Percentiles rank a stretch among this genome's conserved stretches.
These are phyloP conservation scores for Aspergillus nomiae DNA, from an alignment of 2,329 filamentous ascomycete genomes.

Conservation along the genomic window DNA sequence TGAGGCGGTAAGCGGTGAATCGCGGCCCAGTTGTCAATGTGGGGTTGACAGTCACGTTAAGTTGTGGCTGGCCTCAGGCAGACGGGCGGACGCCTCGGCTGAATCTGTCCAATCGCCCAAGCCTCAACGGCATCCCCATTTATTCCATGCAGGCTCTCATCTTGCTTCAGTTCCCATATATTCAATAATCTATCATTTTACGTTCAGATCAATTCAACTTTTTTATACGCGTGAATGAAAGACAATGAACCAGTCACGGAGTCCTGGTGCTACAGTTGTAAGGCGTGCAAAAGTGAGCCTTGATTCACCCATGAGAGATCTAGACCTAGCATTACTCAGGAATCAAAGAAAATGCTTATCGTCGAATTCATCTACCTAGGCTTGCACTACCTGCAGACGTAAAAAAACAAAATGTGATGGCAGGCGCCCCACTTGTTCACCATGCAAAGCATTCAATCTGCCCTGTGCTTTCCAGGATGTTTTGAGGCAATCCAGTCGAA, in stretches of 20 bases:
- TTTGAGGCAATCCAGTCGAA: not conserved
- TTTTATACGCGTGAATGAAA: not conserved
- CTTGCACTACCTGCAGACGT: conserved; percentile 14
- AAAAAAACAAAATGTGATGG: conserved; percentile 17
- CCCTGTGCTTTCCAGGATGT: conserved; percentile 11
- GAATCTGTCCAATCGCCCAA: not conserved
- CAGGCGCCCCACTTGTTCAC: conserved; percentile 12
- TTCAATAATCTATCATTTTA: not conserved
- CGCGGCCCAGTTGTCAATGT: not conserved
- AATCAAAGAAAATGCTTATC: not conserved
- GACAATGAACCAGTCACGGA: not conserved
- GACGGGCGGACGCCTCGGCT: not conserved
- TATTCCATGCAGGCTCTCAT: not conserved
- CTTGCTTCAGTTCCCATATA: not conserved
- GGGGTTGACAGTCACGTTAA: not conserved
- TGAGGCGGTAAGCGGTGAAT: not conserved
- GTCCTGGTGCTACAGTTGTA: not conserved
- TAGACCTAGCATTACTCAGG: not conserved
- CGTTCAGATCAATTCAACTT: not conserved
- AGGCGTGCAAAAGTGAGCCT: conserved; percentile 1
- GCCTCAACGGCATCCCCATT: not conserved
- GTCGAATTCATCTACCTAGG: conserved; percentile 4
- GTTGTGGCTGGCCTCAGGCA: not conserved
- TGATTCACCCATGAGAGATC: not conserved
- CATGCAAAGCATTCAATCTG: conserved; percentile 11